Percentiles rank a stretch among this genome's conserved stretches.
Conservation (phyloP, 257 asterid genomes). For the Jacaranda mimosifolia region DNA sequence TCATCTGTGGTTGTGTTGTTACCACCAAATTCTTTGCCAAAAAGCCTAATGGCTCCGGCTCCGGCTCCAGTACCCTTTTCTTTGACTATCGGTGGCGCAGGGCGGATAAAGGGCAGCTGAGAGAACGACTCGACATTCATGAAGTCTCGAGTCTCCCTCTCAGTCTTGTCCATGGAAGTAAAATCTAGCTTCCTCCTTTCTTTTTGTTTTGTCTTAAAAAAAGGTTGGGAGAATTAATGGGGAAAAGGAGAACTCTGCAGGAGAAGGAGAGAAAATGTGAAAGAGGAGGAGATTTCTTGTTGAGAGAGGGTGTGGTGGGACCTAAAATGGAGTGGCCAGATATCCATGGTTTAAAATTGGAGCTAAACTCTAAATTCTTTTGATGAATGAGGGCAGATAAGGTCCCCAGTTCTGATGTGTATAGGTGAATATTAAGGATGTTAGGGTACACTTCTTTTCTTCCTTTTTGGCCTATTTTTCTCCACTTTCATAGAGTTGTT, state of each 20-base stretch:
- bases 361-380: slow-evolving; percentile 48
- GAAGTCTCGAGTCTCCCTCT: slow-evolving; percentile 80
- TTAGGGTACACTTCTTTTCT: slow-evolving; percentile 26
- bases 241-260: slow-evolving; percentile 5
- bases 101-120: slow-evolving; percentile 89
- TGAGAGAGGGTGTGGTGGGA: slow-evolving; percentile 42
- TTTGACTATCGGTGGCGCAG: slow-evolving; percentile 51
- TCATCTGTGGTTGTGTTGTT: not conserved
- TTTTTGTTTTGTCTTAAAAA: not conserved
- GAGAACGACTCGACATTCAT: slow-evolving; percentile 93
- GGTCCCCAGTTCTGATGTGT: slow-evolving; percentile 52
- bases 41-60: slow-evolving; percentile 76
- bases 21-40: slow-evolving; percentile 79
- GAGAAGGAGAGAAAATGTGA: not conserved
- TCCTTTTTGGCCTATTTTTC: slow-evolving; percentile 32
- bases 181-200: too few relatives aligned
- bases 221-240: not conserved
- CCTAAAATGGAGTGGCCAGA: slow-evolving; percentile 45
- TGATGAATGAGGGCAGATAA: slow-evolving; percentile 48
- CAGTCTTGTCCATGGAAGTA: slow-evolving; percentile 67
- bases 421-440: slow-evolving; percentile 36
- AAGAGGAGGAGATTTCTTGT: slow-evolving; percentile 14
- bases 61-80: slow-evolving; percentile 35
- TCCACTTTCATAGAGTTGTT: slow-evolving; percentile 7
- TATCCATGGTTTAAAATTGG: slow-evolving; percentile 49